phyloP scores from a whole-genome alignment of 441 rosid species.

The Populus hybrid region DNA sequence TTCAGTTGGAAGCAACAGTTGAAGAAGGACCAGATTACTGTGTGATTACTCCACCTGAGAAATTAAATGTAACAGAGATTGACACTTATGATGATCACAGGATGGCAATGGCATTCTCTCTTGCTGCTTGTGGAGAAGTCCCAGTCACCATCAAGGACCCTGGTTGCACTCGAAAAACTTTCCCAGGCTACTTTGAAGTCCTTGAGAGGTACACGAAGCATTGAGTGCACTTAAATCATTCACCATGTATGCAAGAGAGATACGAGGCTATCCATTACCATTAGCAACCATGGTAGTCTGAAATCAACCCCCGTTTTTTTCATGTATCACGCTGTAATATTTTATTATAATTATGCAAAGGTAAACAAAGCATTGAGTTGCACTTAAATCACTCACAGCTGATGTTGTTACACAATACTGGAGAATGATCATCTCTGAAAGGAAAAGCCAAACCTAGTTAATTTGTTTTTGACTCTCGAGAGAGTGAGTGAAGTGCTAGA shows the following conservation, averaged over 20 bases:
- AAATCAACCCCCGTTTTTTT: background rate
- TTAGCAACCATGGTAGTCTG: background rate
- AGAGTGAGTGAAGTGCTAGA: background rate
- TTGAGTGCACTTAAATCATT: conserved; percentile 20
- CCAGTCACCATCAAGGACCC: conserved; percentile 95
- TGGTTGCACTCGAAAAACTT: conserved; percentile 87
- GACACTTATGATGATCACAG: conserved; percentile 96
- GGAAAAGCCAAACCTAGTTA: background rate
- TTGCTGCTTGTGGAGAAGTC: conserved; percentile 94
- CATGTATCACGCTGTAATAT: conserved; percentile 10
- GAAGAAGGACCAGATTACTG: conserved; percentile 97
- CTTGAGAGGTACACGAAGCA: conserved; percentile 69
- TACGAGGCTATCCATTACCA: background rate
- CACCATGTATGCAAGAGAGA: background rate
- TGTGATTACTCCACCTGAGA: conserved; percentile 90
- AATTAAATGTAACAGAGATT: conserved; percentile 65
- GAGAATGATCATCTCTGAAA: background rate
- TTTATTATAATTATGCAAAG: background rate
- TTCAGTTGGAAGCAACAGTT: conserved; percentile 90
- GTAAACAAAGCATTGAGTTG: too few species aligned
- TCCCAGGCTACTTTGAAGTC: conserved; percentile 93
- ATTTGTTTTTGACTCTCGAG: background rate
- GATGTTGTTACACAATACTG: conserved; percentile 7
- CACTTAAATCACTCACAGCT: background rate
- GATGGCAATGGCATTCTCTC: conserved; percentile 99